Evolutionary conservation across 2,329 filamentous ascomycete genomes (phyloP), one percentile per base, ranked within the genome.

Genomic region (Alternaria brassicae): DNA sequence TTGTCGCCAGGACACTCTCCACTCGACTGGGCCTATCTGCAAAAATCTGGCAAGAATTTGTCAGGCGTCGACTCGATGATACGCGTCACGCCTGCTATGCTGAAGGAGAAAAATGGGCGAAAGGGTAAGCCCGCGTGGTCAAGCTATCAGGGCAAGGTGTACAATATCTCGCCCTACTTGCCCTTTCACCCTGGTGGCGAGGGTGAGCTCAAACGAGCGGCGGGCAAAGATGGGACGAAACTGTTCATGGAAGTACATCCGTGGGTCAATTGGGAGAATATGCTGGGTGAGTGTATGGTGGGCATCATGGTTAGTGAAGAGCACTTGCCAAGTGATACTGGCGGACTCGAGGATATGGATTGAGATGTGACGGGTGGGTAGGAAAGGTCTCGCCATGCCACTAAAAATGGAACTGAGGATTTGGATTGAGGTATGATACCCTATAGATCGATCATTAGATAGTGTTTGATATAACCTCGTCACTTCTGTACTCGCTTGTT

Each of bases 1-100:
- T 86, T 99, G 4, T 86, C 88, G n/a, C 95, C 95, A 0, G 94
- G 95, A 30, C 93, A 94, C 81, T 97, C 92, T 2, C 94, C 95
- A 0, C 88, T 99, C 12, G 95, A 99, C 84, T 99, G 95, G 95
- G 95, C 95, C 12, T 88, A 90, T 6, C 85, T 97, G 1, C 89
- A 92, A 63, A 86, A 93, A 25, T 89, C 90, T n/a, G 86, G 86
- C 37, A 70, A 71, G 50, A 82, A 82, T 54, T 69, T 83, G 1
- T 76, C 80, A 8, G 81, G 81, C 17, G 81, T 88, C 0, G 72
- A 79, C 65, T 90, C 61, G 69, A 85, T 65, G 65, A 80, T 91
- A 40, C 88, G 91, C 44, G 92, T 99, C 34, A 91, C 93, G 6
- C 93, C 94, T 1, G 89, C 88, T 5, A 87, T 92, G 84, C 84